These are phyloP conservation scores for Penicillium nordicum DNA, from an alignment of 2,329 filamentous ascomycete species.

Conservation along the genomic window DNA sequence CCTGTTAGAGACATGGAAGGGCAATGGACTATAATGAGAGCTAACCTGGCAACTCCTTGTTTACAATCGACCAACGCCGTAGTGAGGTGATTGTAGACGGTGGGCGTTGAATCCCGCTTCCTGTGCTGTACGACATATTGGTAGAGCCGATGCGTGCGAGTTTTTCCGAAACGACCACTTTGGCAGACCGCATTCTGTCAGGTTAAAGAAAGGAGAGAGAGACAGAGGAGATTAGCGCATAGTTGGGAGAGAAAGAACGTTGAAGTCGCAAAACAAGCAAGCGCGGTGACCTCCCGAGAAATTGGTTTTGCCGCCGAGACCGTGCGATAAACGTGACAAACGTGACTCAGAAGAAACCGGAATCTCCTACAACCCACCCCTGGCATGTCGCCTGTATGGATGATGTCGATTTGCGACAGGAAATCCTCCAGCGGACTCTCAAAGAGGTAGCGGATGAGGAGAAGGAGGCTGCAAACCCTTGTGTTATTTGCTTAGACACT, in stretches of 20 bases:
- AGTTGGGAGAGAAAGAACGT: not conserved
- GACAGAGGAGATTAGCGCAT: not conserved
- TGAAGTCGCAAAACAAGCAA: not conserved
- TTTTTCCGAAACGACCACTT: conserved; percentile 34
- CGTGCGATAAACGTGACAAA: conserved; percentile 1
- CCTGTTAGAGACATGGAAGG: not conserved
- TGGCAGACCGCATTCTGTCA: conserved; percentile 34
- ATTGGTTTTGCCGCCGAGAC: conserved; percentile 16
- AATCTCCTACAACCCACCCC: conserved; percentile 15
- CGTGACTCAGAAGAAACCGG: conserved; percentile 5
- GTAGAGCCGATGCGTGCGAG: conserved; percentile 19
- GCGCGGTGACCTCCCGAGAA: conserved; percentile 2
- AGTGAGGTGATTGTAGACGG: conserved; percentile 67
- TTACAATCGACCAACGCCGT: conserved; percentile 77
- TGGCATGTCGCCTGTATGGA: conserved; percentile 30
- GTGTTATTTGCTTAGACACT: conserved; percentile 81
- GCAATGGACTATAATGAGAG: not conserved
- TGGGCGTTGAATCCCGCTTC: conserved; percentile 4
- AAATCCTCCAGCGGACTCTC: conserved; percentile 46
- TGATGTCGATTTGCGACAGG: conserved; percentile 41
- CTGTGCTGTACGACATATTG: conserved; percentile 24
- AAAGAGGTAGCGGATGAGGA: conserved; percentile 42
- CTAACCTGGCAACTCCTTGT: conserved; percentile 67
- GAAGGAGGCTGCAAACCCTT: conserved; percentile 50
- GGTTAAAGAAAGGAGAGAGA: not conserved